These are phyloP conservation scores for Chlamydomonas sp. DNA, from an alignment of 139 green algal genomes.

Conservation along the genomic window DNA sequence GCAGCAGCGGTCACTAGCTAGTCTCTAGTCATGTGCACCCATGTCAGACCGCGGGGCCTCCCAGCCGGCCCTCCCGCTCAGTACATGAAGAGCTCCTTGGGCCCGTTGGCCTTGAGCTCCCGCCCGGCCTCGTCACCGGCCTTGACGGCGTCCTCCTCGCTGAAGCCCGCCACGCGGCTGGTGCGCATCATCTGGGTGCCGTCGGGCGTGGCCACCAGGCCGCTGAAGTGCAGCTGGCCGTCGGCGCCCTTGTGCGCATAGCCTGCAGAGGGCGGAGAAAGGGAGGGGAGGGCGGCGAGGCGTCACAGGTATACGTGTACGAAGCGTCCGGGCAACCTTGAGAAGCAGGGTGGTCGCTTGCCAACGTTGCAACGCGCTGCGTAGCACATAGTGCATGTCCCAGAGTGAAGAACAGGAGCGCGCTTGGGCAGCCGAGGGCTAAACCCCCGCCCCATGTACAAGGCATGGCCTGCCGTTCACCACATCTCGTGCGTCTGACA, in stretches of 20 bases:
- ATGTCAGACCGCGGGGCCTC: too few species aligned
- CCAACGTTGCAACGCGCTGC: too few species aligned
- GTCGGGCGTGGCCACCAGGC: conserved; percentile 91
- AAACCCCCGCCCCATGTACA: too few species aligned
- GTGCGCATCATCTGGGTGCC: conserved; percentile 86
- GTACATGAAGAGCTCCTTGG: conserved; percentile 44
- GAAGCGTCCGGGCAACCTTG: too few species aligned
- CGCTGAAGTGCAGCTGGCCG: conserved; percentile 87
- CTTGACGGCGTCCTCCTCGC: conserved; percentile 63
- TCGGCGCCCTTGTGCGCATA: conserved; percentile 63
- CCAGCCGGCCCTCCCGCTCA: neutral
- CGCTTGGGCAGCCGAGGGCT: too few species aligned
- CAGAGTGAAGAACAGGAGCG: neutral
- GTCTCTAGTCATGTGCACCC: too few species aligned
- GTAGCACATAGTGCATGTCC: neutral
- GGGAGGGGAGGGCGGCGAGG: neutral
- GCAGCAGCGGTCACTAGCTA: too few species aligned
- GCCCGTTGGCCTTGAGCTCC: conserved; percentile 78
- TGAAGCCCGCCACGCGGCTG: conserved; percentile 60
- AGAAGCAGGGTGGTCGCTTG: too few species aligned
- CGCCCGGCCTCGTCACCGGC: conserved; percentile 80
- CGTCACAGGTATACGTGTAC: too few species aligned
- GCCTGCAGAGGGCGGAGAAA: conserved; percentile 28
- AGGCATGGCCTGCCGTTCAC: too few species aligned
- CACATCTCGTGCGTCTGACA: too few species aligned